Conservation (phyloP, 768 basidiomycete species). For the Lactarius hengduanensis region DNA sequence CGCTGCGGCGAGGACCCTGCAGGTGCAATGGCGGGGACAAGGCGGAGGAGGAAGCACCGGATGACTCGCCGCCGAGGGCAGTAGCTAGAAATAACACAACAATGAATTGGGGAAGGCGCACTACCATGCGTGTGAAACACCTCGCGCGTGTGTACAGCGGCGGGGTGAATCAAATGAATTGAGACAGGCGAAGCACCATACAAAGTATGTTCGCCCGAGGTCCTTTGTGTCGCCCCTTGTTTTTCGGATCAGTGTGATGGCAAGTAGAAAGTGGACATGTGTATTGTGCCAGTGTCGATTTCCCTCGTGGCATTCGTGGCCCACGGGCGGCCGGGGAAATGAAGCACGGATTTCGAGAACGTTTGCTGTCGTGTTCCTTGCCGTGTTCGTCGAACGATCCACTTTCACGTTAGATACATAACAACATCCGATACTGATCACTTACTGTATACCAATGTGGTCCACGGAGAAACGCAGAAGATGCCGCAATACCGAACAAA, state of each 20-base stretch:
- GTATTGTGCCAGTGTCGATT: neutral
- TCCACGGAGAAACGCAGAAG: constrained; percentile 4
- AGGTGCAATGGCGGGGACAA: neutral
- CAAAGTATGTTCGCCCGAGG: neutral
- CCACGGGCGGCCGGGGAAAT: neutral
- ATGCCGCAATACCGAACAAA: neutral
- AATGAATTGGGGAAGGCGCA: neutral
- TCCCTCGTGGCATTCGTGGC: neutral
- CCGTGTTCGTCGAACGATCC: neutral
- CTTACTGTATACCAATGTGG: neutral
- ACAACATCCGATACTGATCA: neutral
- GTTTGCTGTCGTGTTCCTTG: neutral
- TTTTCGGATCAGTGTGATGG: neutral
- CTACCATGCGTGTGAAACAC: neutral
- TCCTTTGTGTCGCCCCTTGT: neutral
- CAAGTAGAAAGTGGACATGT: neutral
- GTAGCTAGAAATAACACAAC: neutral
- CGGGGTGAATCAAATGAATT: neutral
- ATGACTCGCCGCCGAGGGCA: neutral
- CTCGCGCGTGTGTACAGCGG: neutral
- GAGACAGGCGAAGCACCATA: neutral
- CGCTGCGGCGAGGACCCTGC: neutral
- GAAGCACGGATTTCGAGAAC: neutral
- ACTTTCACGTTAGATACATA: neutral
- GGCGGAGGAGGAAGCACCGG: neutral